Base-by-base conservation (phyloP, 176 grass and related monocot genomes). In the Alopecurus myosuroides region DNA sequence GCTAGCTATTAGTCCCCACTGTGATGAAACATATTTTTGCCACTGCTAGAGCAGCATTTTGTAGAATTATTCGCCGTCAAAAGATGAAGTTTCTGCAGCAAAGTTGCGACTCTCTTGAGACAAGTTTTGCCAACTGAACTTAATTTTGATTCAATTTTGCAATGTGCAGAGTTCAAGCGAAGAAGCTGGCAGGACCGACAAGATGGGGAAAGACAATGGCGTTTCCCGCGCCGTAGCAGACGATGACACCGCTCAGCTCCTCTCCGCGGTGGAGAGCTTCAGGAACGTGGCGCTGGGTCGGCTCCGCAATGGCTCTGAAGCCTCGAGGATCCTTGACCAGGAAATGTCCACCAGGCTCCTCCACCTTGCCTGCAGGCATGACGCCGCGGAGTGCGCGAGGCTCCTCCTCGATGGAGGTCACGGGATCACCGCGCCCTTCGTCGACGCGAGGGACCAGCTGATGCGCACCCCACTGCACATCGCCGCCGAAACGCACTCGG, bases 321-420 rank as follows among this genome's bases (percentile, higher is more conserved):
- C 75, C 36, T 83, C 84, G 3, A 79, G 75, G 75, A 53, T 65
- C 42, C 86, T 92, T 33, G 90, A 83, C 80, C 78, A 88, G 49
- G 82, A 85, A 11, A 83, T 88, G 77, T 82, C 86, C 55, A 62
- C 77, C 28, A 77, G 87, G 70, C 84, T 92, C n/a, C 87, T 92
- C 39, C 91, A 89, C 71, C 91, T 87, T 28, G 87, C 91, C 42
- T 92, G 91, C 81, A 92, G 77, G 87, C 61, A 87, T 45, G 87
- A 92, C 19, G 87, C 91, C 6, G 87, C 81, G 70, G 76, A 87
- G 87, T 92, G 91, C 70, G 91, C 84, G 11, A 76, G 73, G 77
- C 62, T 85, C 19, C 81, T 92, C 17, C 85, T 92, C 45, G 84
- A 92, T 15, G 91, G 87, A 4, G 84, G 70, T 10, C 22, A 50